Evolutionary conservation across 2,329 filamentous ascomycete species (phyloP), one percentile per base, ranked within the genome.

Genomic region (Aciculosporium take): DNA sequence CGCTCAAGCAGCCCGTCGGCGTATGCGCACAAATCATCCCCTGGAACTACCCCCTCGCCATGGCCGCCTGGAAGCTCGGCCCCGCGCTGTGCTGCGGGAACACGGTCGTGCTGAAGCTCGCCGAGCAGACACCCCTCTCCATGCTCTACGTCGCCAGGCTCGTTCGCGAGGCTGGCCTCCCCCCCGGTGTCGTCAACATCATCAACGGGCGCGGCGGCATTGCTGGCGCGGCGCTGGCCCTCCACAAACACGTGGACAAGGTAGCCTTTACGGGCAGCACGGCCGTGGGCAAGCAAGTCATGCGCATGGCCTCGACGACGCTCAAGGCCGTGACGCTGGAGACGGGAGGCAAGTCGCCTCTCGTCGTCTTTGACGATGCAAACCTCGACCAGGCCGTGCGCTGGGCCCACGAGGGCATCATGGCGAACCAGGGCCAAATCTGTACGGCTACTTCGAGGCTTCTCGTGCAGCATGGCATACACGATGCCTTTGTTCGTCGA

Each of bases 11-110:
- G 33, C 46, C 46, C 18, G 66, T 79, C 46, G 79, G 79, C 56
- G 79, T 84, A 39, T 84, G 81, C 58, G 83, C 78, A 53, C 82
- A 87, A 60, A 86, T 87, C 56, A 86, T 88, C 53, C 82, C 83
- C 41, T 85, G 81, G 81, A 86, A 86, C 68, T 21, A 21, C 31
- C 31, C 18, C 13, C 31, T 33, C 18, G 31, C 31, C 31, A 33
- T 33, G 31, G 71, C 69, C 58, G 71, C 71, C 39, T 88, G 83
- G 84, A 88, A 88, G 73, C 75, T 83, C 48, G 76, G 69, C 40
- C 79, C 79, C 25, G 79, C 79, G 36, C 65, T 84, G 50, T 75
- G 77, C 45, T 72, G 73, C 34, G 79, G 80, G 53, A 83, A 83
- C 72, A 74, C 69, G 3, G 59, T 84, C 42, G 71, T 44, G 13